Evolutionary conservation across 2,329 filamentous ascomycete species (phyloP).

Genomic region (Monilinia polystroma): DNA sequence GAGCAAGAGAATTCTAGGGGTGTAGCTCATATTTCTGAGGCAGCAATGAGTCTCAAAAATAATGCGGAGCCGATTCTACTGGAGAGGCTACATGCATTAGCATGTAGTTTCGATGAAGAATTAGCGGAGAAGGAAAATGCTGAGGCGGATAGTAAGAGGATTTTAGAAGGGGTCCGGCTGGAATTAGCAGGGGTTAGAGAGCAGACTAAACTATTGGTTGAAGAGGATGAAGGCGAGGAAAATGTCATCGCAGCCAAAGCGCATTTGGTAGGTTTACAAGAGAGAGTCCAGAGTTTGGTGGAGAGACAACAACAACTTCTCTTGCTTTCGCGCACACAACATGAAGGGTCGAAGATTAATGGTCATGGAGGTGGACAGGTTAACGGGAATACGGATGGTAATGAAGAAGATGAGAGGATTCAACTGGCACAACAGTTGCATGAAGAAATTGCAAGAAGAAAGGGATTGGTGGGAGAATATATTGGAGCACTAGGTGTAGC

Average conservation of each 20-base stretch:
- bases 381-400: slow-evolving; percentile 38
- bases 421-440: slow-evolving; percentile 57
- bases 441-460: slow-evolving; percentile 51
- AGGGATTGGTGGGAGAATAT: slow-evolving; percentile 63
- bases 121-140: slow-evolving; percentile 70
- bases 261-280: slow-evolving; percentile 31
- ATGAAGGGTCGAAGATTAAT: slow-evolving; percentile 50
- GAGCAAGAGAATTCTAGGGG: slow-evolving; percentile 26
- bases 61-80: slow-evolving; percentile 68
- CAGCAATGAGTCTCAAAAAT: slow-evolving; percentile 66
- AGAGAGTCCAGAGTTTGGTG: slow-evolving; percentile 36
- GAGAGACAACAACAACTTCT: slow-evolving; percentile 50
- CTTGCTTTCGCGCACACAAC: slow-evolving; percentile 43
- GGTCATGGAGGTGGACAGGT: slow-evolving; percentile 43
- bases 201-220: slow-evolving; percentile 55
- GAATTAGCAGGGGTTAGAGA: slow-evolving; percentile 63
- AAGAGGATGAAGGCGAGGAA: slow-evolving; percentile 30
- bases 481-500: slow-evolving; percentile 66
- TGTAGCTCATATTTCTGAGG: slow-evolving; percentile 54
- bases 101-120: slow-evolving; percentile 71
- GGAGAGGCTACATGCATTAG: slow-evolving; percentile 70
- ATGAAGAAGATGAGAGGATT: slow-evolving; percentile 54
- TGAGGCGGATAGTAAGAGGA: slow-evolving; percentile 64
- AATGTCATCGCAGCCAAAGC: slow-evolving; percentile 28
- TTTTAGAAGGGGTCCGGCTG: slow-evolving; percentile 64